Evolutionary conservation across 768 basidiomycete species (phyloP).

Genomic region (Tricholoma matsutake): DNA sequence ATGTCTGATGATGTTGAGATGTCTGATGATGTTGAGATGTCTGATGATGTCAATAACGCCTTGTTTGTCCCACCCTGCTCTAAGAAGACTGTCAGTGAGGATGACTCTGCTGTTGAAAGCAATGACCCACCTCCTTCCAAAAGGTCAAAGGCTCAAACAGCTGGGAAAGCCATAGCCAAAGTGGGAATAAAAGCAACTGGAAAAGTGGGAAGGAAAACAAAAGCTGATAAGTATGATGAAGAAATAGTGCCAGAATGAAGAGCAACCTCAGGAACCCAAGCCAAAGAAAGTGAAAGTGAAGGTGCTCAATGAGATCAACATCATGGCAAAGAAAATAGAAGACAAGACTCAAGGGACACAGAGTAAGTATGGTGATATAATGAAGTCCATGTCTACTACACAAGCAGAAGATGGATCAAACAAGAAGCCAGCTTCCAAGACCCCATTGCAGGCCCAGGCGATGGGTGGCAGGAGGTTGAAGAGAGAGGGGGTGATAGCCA

Average conservation of each 20-base stretch:
- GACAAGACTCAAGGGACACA: no score
- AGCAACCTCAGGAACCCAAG: no score
- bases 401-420: neutral
- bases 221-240: neutral
- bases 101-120: neutral
- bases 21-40: neutral
- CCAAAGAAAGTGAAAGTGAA: no score
- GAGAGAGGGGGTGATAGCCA: no score
- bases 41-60: neutral
- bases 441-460: neutral
- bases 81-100: neutral
- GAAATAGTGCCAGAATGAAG: neutral
- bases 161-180: neutral
- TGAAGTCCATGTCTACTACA: neutral
- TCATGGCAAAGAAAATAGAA: no score
- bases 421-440: neutral
- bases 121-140: neutral
- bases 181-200: neutral
- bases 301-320: no score
- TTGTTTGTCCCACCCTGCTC: neutral
- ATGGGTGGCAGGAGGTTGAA: neutral
- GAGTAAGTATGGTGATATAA: no score
- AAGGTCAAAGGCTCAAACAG: neutral
- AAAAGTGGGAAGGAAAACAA: neutral
- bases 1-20: no score